phyloP scores from a whole-genome alignment of 768 basidiomycete genomes.

The Boletus sp. region DNA sequence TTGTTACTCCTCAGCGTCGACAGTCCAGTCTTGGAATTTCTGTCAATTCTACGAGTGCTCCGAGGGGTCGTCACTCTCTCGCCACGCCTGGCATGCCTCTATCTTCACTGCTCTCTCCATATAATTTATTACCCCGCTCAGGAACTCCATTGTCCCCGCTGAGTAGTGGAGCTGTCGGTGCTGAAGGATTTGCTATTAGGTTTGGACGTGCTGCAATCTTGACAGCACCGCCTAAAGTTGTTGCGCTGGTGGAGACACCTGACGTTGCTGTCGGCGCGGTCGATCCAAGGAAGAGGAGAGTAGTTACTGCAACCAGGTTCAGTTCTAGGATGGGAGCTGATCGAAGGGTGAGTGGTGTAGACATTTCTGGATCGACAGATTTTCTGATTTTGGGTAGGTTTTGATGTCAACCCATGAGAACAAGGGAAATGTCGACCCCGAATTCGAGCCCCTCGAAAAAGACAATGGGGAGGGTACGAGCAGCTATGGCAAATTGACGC shows the following conservation, averaged over 20 bases:
- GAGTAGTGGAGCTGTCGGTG: conserved; percentile 21
- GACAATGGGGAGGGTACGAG: conserved; percentile 6
- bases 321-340: conserved; percentile 81
- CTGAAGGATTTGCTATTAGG: conserved; percentile 42
- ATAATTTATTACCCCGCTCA: conserved; percentile 31
- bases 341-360: conserved; percentile 57
- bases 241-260: conserved; percentile 82
- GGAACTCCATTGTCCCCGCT: conserved; percentile 36
- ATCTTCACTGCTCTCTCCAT: conserved; percentile 30
- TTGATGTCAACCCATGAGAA: conserved; percentile 82
- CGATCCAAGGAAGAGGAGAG: conserved; percentile 78
- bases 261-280: conserved; percentile 90
- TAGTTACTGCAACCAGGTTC: conserved; percentile 86
- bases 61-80: conserved; percentile 47
- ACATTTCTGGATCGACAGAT: not conserved
- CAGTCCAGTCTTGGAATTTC: conserved; percentile 34
- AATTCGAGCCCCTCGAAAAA: conserved; percentile 25
- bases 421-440: conserved; percentile 34
- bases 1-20: conserved; percentile 41
- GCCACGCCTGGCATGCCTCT: conserved; percentile 41
- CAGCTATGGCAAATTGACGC: not conserved
- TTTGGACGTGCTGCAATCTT: conserved; percentile 73
- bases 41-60: conserved; percentile 31
- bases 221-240: conserved; percentile 80
- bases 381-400: conserved; percentile 45